Base-by-base conservation (phyloP, 2,329 filamentous ascomycete species). In the Sphaerulina vaccinii region DNA sequence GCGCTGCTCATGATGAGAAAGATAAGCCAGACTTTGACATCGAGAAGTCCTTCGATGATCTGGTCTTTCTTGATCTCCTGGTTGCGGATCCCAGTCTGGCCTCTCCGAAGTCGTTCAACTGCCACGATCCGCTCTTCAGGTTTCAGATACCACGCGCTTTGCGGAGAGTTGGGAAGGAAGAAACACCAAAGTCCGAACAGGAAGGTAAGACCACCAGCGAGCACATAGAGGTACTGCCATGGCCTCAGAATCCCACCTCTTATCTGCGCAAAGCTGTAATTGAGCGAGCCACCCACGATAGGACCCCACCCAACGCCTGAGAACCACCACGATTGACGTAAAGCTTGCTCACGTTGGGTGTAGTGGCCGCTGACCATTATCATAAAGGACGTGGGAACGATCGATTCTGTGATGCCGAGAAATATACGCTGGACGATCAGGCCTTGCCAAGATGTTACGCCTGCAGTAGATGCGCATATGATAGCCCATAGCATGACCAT, bases 21-120 rank as follows among this genome's bases (percentile, higher is more conserved):
- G 4, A 57, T 22, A 3, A 55, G 38, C 78, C 79, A 84, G 0
- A 79, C 81, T 64, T 85, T 84, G 15, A 73, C 58, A 52, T 84
- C 82, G 0, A 74, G 55, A 8, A 78, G 64, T 0, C 80, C 72
- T 59, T 86, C 83, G 39, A 70, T 67, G 2, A 82, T 72, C 54
- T 79, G 75, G 2, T 73, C 66, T 75, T 74, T 76, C 57, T 78
- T 77, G 16, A 44, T 44, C 24, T 32, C n/a, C 11, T 44, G 27
- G 2, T 44, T 27, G 1, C 41, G 41, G 7, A 32, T 29, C 18
- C 41, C 41, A 13, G 41, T 44, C 21, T 44, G 41, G 1, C 41
- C 41, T 22, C 35, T 44, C 8, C 41, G 23, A 2, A 44, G 18
- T 5, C 41, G 41, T 29, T 44, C 41, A 7, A 44, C 41, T 3